phyloP scores from a whole-genome alignment of 768 basidiomycete species.

The Trametes elegans region DNA sequence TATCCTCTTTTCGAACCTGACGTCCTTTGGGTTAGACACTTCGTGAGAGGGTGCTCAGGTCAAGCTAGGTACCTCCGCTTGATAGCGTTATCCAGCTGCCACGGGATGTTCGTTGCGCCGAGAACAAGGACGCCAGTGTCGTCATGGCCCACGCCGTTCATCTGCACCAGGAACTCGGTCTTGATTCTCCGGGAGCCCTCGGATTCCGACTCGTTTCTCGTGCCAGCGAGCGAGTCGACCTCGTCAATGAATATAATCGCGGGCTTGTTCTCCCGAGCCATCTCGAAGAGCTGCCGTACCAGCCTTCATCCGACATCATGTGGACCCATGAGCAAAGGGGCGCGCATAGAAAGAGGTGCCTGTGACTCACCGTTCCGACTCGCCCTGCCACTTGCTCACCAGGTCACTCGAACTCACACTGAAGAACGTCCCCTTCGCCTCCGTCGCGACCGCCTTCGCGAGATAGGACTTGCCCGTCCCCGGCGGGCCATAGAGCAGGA shows the following conservation, averaged over 20 bases:
- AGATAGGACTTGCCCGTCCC: slow-evolving; percentile 97
- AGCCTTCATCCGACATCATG: slow-evolving; percentile 58
- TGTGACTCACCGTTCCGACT: slow-evolving; percentile 85
- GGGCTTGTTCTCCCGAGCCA: slow-evolving; percentile 95
- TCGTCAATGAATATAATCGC: slow-evolving; percentile 99
- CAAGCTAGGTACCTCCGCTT: slow-evolving; percentile 68
- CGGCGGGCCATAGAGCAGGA: slow-evolving; percentile 94
- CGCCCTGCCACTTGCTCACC: slow-evolving; percentile 99
- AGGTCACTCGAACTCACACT: slow-evolving; percentile 93
- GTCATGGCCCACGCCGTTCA: slow-evolving; percentile 98
- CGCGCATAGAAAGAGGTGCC: no score
- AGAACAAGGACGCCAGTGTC: slow-evolving; percentile 95
- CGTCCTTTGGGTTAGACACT: not conserved
- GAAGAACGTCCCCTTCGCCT: slow-evolving; percentile 99
- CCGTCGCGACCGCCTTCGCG: slow-evolving; percentile 98
- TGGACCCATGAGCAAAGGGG: no score
- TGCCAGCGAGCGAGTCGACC: slow-evolving; percentile 93
- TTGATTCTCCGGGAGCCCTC: slow-evolving; percentile 97
- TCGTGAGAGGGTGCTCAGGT: not conserved
- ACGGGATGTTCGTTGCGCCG: slow-evolving; percentile 98
- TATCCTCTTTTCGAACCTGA: slow-evolving; percentile 94
- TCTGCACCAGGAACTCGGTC: slow-evolving; percentile 96
- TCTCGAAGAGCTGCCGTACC: slow-evolving; percentile 93
- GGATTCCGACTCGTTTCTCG: slow-evolving; percentile 94
- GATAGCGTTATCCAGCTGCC: slow-evolving; percentile 97